Percentiles rank a stretch among this genome's conserved stretches.
Evolutionary conservation across 2,329 filamentous ascomycete species (phyloP).

Genomic region (Microcera coccophila): DNA sequence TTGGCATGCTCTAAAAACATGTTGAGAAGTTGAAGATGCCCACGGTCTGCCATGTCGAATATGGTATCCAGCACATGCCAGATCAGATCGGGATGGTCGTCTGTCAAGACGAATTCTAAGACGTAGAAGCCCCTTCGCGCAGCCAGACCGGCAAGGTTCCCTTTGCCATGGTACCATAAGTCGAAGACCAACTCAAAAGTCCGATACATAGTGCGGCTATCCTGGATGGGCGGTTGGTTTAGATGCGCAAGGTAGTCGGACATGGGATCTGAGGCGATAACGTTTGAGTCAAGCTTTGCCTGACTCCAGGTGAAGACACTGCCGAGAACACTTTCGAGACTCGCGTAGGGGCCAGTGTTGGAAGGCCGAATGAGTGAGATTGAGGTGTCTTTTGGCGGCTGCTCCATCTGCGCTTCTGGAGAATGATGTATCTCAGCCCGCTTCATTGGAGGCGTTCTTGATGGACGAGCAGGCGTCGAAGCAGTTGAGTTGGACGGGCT

Average conservation of each 20-base stretch:
- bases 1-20: constrained; percentile 34
- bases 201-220: constrained; percentile 39
- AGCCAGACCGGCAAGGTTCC: constrained; percentile 35
- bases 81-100: constrained; percentile 36
- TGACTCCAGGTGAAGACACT: constrained; percentile 34
- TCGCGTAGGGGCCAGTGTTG: constrained; percentile 25
- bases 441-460: constrained; percentile 13
- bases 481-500: constrained; percentile 17
- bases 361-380: constrained; percentile 21
- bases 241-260: constrained; percentile 34
- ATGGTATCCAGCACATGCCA: constrained; percentile 39
- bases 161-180: constrained; percentile 34
- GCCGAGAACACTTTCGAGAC: constrained; percentile 33
- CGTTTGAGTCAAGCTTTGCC: constrained; percentile 31
- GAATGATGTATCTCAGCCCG: constrained; percentile 12
- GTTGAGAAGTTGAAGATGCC: constrained; percentile 32
- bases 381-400: constrained; percentile 7
- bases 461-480: constrained; percentile 17
- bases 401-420: constrained; percentile 11
- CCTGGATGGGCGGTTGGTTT: constrained; percentile 34
- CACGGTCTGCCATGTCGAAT: constrained; percentile 36
- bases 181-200: constrained; percentile 38
- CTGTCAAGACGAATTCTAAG: constrained; percentile 35
- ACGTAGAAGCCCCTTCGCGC: constrained; percentile 34
- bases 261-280: constrained; percentile 32